Evolutionary conservation across 371 early-diverging fungal genomes (phyloP), one percentile per base, ranked within the genome.

Genomic region (Haplosporangium sp.): DNA sequence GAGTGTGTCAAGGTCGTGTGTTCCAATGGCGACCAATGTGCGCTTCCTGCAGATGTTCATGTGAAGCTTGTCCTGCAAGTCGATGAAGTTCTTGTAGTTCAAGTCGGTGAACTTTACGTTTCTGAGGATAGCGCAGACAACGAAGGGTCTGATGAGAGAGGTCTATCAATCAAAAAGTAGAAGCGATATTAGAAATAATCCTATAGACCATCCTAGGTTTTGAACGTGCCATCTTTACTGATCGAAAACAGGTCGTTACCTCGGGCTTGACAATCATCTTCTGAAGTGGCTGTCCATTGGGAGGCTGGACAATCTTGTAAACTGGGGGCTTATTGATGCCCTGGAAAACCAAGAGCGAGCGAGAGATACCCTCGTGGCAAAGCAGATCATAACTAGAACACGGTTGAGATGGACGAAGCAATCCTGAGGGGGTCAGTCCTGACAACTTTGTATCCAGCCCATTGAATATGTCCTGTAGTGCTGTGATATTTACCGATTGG

Each of bases 61-160:
- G 87, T 99, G 99, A 47, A 99, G 92, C 88, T 99, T 99, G 79
- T 99, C 99, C 85, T 99, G 99, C 62, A 99, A 91, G 63, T 98
- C 97, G 70, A 99, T 99, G 86, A 99, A 98, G 81, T 92, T 94
- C 69, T 95, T 89, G 88, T 99, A 99, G 69, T 86, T 84, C 43
- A 90, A 90, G 59, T 94, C 84, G 41, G 89, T 92, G 81, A 99
- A 94, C 62, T 85, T 90, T 61, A 99, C 88, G 69, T 94, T 90
- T 67, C 98, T 93, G 64, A 99, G 88, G 63, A 99, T 85, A 41
- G 99, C 99, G 64, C 95, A 93, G 23, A 99, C 99, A 41, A 98
- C 89, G 64, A 83, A 92, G 37, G 98, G 98, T 56, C 99, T 92
- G 59, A 96, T 90, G 52, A 84, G 77, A 37, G 89, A 87, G 38